Base-by-base conservation (phyloP, 2,329 filamentous ascomycete species). In the Trichoderma pleuroti region DNA sequence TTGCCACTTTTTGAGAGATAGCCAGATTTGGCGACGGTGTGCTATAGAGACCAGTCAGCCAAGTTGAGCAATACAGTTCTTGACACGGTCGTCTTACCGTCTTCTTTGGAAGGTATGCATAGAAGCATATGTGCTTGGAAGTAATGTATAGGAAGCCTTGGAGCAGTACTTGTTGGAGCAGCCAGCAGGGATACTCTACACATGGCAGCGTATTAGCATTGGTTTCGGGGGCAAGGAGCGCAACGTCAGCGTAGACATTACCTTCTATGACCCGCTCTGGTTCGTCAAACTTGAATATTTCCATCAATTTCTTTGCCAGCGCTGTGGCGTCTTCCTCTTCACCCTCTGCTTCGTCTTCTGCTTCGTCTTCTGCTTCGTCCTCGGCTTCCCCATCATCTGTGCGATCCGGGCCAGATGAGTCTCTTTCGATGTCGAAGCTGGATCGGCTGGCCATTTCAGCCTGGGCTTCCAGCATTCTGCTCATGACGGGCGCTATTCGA, bases 111-210 rank as follows among this genome's bases (percentile, higher is more conserved):
- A 98, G 86, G 78, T 98, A 98, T 49, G 96, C 94, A 78, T 98
- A 98, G 80, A 98, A 99, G 82, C 94, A 98, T 72, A 98, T 92
- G 78, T 99, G 96, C 75, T 91, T 92, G 72, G 92, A 86, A 0
- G 96, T 98, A 77, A 99, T 93, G 82, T 98, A 98, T 87, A 99
- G 91, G 79, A 96, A 98, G 7, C 96, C 96, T 78, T 98, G 94
- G 10, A 98, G 86, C 34, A 98, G 84, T 57, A 97, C 93, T 77
- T 92, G 97, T 79, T 98, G 94, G 39, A 98, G 83, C 49, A 98
- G 84, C 90, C 93, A 98, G 82, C 95, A 98, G 10, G 94, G 92
- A 78, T 97, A 98, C 83, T 98, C 95, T 89, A 79, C 42, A 32
- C 18, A 71, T 78, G 72, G 74, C 49, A 36, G 21, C 4, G 10